phyloP scores from a whole-genome alignment of 2,329 filamentous ascomycete genomes.

The Periglandula ipomoeae region DNA sequence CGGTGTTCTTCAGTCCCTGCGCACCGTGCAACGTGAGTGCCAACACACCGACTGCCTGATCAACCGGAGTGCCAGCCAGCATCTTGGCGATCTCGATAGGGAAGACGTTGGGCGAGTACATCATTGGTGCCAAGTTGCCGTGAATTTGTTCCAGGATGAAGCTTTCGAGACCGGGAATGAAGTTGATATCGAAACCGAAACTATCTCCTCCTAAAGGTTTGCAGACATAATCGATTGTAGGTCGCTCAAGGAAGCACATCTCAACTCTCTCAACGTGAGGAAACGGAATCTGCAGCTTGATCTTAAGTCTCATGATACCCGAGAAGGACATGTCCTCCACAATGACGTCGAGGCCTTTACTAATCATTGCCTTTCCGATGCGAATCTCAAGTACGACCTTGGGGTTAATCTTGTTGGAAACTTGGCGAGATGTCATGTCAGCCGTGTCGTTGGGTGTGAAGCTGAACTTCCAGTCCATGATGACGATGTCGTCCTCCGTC shows the following conservation, averaged over 20 bases:
- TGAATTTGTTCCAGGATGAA: conserved; percentile 98
- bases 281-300: conserved; percentile 93
- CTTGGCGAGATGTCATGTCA: conserved; percentile 81
- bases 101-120: conserved; percentile 97
- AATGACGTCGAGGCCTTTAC: conserved; percentile 93
- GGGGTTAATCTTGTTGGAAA: conserved; percentile 94
- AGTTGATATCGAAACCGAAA: conserved; percentile 98
- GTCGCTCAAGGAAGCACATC: conserved; percentile 85
- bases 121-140: conserved; percentile 87
- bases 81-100: conserved; percentile 98
- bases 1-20: conserved; percentile 85
- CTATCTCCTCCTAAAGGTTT: conserved; percentile 93
- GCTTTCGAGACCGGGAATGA: conserved; percentile 84
- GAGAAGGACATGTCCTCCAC: conserved; percentile 97
- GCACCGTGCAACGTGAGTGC: conserved; percentile 88
- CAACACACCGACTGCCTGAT: conserved; percentile 90
- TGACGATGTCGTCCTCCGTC: conserved; percentile 85
- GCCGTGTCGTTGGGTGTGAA: conserved; percentile 92
- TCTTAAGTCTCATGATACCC: conserved; percentile 91
- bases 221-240: conserved; percentile 92
- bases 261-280: conserved; percentile 92
- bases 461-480: conserved; percentile 99
- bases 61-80: conserved; percentile 86
- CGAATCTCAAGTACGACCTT: conserved; percentile 94
- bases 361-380: conserved; percentile 91